Percentiles rank a stretch among this genome's conserved stretches.
phyloP scores from a whole-genome alignment of 805 yeast genomes.

The Myxozyma monticola region DNA sequence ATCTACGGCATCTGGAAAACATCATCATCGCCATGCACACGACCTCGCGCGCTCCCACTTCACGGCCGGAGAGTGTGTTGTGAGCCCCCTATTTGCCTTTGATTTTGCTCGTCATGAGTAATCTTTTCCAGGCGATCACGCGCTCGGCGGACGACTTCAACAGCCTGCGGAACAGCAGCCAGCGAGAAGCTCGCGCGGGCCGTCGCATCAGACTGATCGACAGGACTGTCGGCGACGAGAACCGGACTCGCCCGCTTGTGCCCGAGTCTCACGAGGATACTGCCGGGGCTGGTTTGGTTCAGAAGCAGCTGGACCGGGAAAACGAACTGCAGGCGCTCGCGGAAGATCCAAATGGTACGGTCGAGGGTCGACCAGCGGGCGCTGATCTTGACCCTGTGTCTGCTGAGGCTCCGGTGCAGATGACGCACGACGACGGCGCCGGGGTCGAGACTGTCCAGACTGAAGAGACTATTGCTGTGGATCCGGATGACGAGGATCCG shows the following conservation, averaged over 20 bases:
- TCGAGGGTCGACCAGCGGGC: background rate
- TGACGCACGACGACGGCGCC: background rate
- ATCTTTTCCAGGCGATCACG: constrained; percentile 26
- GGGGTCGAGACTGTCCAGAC: background rate
- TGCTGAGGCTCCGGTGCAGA: background rate
- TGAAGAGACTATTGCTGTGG: background rate
- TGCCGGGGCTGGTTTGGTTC: background rate
- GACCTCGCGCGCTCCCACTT: too few relatives aligned
- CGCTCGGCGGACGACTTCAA: constrained; percentile 29
- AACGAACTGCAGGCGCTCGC: constrained; percentile 2
- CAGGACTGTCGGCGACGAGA: constrained; percentile 9
- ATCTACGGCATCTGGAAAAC: too few relatives aligned
- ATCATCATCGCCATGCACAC: too few relatives aligned
- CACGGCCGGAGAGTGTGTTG: too few relatives aligned
- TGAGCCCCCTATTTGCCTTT: too few relatives aligned
- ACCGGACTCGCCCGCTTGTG: background rate
- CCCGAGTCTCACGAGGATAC: background rate
- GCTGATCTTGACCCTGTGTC: background rate
- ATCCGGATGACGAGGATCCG: constrained; percentile 5
- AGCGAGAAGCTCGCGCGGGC: constrained; percentile 1
- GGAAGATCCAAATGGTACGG: constrained; percentile 8
- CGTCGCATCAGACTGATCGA: constrained; percentile 17
- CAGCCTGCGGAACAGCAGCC: constrained; percentile 2
- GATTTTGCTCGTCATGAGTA: too few relatives aligned
- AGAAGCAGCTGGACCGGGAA: background rate